These are phyloP conservation scores for Euclidium syriacum DNA, from an alignment of 345 rosid genomes.

Conservation along the genomic window DNA sequence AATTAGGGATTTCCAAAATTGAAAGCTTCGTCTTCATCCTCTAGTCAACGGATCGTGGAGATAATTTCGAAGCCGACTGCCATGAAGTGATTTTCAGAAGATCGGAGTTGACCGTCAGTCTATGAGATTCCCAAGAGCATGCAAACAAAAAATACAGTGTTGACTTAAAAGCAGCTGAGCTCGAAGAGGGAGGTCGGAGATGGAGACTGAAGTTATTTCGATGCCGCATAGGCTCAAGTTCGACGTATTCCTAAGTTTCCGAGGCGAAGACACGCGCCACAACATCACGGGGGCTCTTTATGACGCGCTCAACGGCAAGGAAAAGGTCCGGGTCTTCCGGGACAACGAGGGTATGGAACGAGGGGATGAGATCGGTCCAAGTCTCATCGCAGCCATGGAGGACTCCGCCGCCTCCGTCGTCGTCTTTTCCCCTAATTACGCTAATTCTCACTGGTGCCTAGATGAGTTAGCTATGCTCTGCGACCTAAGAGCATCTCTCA, in stretches of 20 bases:
- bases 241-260: conserved; percentile 58
- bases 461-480: conserved; percentile 44
- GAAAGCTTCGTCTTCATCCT: background rate
- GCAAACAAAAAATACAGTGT: no score
- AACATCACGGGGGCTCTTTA: conserved; percentile 28
- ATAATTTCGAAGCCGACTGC: background rate
- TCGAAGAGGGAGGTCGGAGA: background rate
- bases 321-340: conserved; percentile 34
- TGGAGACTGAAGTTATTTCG: conserved; percentile 1
- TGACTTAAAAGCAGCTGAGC: background rate
- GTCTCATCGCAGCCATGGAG: conserved; percentile 37
- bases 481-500: background rate
- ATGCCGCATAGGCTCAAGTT: conserved; percentile 36
- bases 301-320: background rate
- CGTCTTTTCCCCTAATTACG: conserved; percentile 37
- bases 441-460: conserved; percentile 45
- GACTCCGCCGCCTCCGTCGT: conserved; percentile 48
- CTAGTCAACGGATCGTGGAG: no score
- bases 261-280: conserved; percentile 49
- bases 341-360: conserved; percentile 39
- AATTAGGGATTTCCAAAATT: background rate
- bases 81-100: background rate
- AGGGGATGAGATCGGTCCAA: conserved; percentile 41
- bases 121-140: no score
- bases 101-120: no score